These are phyloP conservation scores for Lipomyces yamadae DNA, from an alignment of 805 yeast genomes.

Conservation along the genomic window DNA sequence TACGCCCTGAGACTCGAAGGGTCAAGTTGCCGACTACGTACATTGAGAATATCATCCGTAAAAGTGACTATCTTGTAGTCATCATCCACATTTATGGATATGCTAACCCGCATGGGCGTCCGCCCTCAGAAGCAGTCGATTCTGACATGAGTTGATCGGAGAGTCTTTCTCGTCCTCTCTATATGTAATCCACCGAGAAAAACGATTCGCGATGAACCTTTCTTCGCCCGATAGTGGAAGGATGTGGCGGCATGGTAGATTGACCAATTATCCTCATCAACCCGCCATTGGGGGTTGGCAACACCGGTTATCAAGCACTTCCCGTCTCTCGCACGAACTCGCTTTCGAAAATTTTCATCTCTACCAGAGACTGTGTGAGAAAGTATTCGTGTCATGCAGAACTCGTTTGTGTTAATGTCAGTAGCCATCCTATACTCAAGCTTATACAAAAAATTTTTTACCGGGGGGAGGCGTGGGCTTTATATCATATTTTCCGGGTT, in stretches of 20 bases:
- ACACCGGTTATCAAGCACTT: slow-evolving; percentile 1
- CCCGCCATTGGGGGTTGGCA: not conserved
- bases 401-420: not conserved
- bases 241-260: slow-evolving; percentile 1
- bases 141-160: slow-evolving; percentile 1
- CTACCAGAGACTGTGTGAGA: not conserved
- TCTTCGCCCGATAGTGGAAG: not conserved
- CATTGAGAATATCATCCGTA: not conserved
- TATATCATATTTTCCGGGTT: slow-evolving; percentile 1
- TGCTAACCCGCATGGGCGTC: not conserved
- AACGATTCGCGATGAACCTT: not conserved
- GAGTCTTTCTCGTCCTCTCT: not conserved
- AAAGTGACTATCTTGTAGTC: not conserved
- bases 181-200: not conserved
- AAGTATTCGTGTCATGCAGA: not conserved
- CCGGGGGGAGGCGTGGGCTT: not conserved
- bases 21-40: not conserved
- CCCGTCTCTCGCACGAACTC: not conserved
- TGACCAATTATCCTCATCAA: not conserved
- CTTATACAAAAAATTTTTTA: not conserved
- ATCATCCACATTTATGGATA: not conserved
- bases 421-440: not conserved
- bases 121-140: not conserved
- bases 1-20: slow-evolving; percentile 54
- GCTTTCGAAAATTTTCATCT: not conserved